Percentiles rank a stretch among this genome's conserved stretches.
Evolutionary conservation across 768 basidiomycete genomes (phyloP).

Genomic region (Termitomyces sp.): DNA sequence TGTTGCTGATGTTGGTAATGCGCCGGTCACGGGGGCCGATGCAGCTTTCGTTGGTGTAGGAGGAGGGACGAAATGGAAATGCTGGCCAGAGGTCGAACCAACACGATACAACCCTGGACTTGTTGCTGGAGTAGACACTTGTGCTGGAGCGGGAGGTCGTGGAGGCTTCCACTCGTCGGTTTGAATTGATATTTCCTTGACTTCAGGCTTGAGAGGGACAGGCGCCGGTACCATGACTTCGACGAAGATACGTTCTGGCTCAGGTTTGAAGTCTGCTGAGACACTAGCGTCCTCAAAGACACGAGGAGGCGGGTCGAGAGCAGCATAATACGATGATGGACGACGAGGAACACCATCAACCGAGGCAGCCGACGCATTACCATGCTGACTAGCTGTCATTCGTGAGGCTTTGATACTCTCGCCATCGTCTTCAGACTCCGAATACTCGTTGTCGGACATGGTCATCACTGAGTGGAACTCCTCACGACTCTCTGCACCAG

Average conservation of each 20-base stretch:
- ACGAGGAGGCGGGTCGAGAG: slow-evolving; percentile 25
- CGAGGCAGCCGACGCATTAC: slow-evolving; percentile 30
- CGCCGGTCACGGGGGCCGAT: slow-evolving; percentile 21
- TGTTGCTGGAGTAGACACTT: slow-evolving; percentile 28
- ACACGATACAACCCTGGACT: slow-evolving; percentile 54
- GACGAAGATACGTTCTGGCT: slow-evolving; percentile 34
- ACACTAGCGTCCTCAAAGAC: slow-evolving; percentile 55
- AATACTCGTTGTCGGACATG: slow-evolving; percentile 67
- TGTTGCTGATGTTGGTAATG: slow-evolving; percentile 24
- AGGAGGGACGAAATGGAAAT: slow-evolving; percentile 67
- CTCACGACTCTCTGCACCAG: slow-evolving; percentile 51
- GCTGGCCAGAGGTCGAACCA: slow-evolving; percentile 44
- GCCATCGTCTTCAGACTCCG: slow-evolving; percentile 53
- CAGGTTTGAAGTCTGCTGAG: slow-evolving; percentile 35
- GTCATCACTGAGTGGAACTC: slow-evolving; percentile 80
- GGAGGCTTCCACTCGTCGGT: slow-evolving; percentile 71
- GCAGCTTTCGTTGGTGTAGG: slow-evolving; percentile 35
- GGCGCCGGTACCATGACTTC: slow-evolving; percentile 25
- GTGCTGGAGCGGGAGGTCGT: slow-evolving; percentile 32
- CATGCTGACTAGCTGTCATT: slow-evolving; percentile 30
- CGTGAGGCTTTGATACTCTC: slow-evolving; percentile 76
- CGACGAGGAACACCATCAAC: slow-evolving; percentile 22
- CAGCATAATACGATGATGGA: slow-evolving; percentile 35
- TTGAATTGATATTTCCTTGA: slow-evolving; percentile 76
- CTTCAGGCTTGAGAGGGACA: slow-evolving; percentile 55